phyloP scores from a whole-genome alignment of 257 asterid genomes.

The Ajuga chamaepitys region DNA sequence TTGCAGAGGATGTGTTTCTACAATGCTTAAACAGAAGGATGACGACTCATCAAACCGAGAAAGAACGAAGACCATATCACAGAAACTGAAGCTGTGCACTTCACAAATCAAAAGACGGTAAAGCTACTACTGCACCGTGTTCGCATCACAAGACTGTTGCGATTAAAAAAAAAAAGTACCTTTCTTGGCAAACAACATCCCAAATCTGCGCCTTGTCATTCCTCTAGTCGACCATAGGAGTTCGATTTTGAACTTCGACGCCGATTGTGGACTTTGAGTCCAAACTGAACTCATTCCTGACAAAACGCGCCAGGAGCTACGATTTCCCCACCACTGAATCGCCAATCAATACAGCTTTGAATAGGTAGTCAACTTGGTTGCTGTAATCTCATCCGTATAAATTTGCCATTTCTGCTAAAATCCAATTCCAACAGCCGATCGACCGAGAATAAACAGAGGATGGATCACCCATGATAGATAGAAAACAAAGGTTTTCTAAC shows the following conservation, averaged over 20 bases:
- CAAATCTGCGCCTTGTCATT: slow-evolving; percentile 83
- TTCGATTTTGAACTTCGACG: slow-evolving; percentile 74
- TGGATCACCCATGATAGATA: too few species aligned
- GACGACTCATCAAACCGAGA: slow-evolving; percentile 17
- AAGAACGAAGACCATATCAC: slow-evolving; percentile 39
- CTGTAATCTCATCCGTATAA: slow-evolving; percentile 50
- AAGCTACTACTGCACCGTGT: too few species aligned
- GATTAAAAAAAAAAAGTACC: slow-evolving; percentile 47
- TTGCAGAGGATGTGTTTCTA: slow-evolving; percentile 29
- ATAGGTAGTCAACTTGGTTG: slow-evolving; percentile 64
- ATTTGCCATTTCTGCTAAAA: slow-evolving; percentile 29
- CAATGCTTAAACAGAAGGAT: slow-evolving; percentile 24
- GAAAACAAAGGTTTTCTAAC: too few species aligned
- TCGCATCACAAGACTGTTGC: slow-evolving; percentile 6
- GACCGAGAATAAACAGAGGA: not conserved
- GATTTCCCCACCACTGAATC: slow-evolving; percentile 87
- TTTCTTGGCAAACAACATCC: slow-evolving; percentile 89
- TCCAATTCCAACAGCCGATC: not conserved
- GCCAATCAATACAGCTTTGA: slow-evolving; percentile 70
- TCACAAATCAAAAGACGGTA: slow-evolving; percentile 14
- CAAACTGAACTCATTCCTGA: slow-evolving; percentile 66
- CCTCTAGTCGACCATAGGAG: slow-evolving; percentile 50
- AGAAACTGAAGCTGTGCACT: slow-evolving; percentile 35
- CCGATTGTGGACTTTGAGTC: slow-evolving; percentile 81
- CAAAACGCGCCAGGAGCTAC: slow-evolving; percentile 64